Evolutionary conservation across 768 basidiomycete species (phyloP), one percentile per base, ranked within the genome.

Genomic region (Kwoniella newhampshirensis): DNA sequence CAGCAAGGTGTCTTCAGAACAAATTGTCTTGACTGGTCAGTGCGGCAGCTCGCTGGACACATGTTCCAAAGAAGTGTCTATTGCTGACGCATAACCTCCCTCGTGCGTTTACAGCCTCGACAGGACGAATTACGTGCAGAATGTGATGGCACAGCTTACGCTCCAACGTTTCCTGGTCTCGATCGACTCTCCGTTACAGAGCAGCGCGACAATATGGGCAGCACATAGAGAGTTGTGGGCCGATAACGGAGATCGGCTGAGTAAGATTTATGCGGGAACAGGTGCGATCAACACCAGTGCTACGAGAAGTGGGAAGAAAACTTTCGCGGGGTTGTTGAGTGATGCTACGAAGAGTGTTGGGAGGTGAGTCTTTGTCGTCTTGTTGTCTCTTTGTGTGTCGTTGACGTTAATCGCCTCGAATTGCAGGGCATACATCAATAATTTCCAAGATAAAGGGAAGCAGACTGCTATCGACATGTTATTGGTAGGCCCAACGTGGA

Each of bases 61-160:
- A 12, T 30, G 23, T 39, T n/a, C 9, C 36, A 37, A 9, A 43
- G 20, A 43, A 11, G n/a, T n/a, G n/a, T n/a, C n/a, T 49, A 21
- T 2, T 40, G 20, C 20, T 12, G n/a, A 6, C 30, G 36, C 21
- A 45, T 11, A 17, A 45, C 49, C 27, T 25, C 46, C 8, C 46
- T 51, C 25, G 57, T 27, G 6, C 28, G 17, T 26, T n/a, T 20
- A 11, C 67, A 96, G 96, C 75, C 79, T 99, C 62, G 94, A 99
- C 69, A 86, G 96, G 36, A 99, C 96, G 3, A 99, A 99, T 75
- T 94, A 97, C 64, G 86, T 96, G 1, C 89, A 99, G 77, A 94
- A 98, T 69, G 91, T 96, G 66, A 80, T 97, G 41, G 94, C 93
- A 3, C 83, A 87, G 12, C 82, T 82, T 39, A 84, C 86, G 0